Conservation (phyloP, 306 rosid genomes). For the Malus orientalis region DNA sequence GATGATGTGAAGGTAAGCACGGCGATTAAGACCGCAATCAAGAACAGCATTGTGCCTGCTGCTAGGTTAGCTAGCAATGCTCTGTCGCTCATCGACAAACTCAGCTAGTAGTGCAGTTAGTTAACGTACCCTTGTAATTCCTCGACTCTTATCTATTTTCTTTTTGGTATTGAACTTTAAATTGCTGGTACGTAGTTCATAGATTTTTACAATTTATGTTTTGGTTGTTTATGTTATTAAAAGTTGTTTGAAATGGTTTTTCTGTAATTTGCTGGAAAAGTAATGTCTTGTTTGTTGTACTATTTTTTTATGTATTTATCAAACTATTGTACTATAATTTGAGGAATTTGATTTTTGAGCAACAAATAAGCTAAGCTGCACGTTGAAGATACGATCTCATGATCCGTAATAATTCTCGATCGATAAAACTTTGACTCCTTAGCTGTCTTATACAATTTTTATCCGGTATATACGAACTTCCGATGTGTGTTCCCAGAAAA, state of each 20-base stretch:
- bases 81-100: slow-evolving; percentile 6
- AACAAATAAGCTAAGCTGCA: neutral
- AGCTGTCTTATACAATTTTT: too few species aligned
- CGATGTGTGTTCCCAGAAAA: neutral
- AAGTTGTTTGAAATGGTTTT: neutral
- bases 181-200: neutral
- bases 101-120: neutral
- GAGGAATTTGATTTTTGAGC: neutral
- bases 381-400: neutral
- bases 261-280: neutral
- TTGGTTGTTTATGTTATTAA: neutral
- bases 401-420: neutral
- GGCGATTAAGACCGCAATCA: slow-evolving; percentile 1
- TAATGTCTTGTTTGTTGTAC: neutral
- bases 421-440: neutral
- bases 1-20: neutral
- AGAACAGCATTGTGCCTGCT: neutral
- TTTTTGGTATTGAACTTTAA: neutral
- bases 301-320: too few species aligned
- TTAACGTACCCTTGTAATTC: neutral
- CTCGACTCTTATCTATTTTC: neutral
- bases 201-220: neutral
- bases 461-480: neutral
- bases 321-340: neutral
- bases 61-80: slow-evolving; percentile 18